Evolutionary conservation across 1,284 basidiomycete species (phyloP).

Genomic region (Fomitopsis palustris): DNA sequence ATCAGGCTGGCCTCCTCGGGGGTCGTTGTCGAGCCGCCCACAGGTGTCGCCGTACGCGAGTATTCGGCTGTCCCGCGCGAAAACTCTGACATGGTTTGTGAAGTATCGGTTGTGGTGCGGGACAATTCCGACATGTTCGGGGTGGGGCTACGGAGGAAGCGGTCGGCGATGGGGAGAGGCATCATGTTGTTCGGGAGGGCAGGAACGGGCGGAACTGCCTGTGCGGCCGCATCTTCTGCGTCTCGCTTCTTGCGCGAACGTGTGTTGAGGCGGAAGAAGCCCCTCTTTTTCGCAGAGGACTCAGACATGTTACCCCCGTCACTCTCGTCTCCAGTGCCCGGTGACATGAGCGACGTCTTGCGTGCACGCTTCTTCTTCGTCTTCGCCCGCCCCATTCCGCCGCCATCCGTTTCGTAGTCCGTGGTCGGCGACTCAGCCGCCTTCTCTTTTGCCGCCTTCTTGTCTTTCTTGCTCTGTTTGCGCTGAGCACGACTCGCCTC

Average conservation of each 20-base stretch:
- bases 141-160: slow-evolving; percentile 37
- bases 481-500: slow-evolving; percentile 24
- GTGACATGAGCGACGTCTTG: slow-evolving; percentile 19
- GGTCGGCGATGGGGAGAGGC: slow-evolving; percentile 47
- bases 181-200: slow-evolving; percentile 26
- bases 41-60: slow-evolving; percentile 21
- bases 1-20: slow-evolving; percentile 4
- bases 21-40: slow-evolving; percentile 8
- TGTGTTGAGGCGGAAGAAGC: slow-evolving; percentile 32
- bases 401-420: slow-evolving; percentile 31
- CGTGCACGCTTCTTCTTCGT: slow-evolving; percentile 16
- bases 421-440: slow-evolving; percentile 34
- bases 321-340: slow-evolving; percentile 32
- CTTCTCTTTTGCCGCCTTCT: slow-evolving; percentile 24
- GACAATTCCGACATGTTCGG: slow-evolving; percentile 9
- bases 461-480: slow-evolving; percentile 26
- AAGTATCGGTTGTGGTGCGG: not conserved
- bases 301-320: slow-evolving; percentile 40
- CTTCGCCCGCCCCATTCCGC: slow-evolving; percentile 5
- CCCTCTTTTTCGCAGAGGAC: slow-evolving; percentile 25
- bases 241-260: slow-evolving; percentile 28
- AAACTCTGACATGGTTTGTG: not conserved
- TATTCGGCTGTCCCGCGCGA: not conserved
- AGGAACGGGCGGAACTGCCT: slow-evolving; percentile 35
- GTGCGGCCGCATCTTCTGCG: slow-evolving; percentile 18